Conservation (phyloP, 1,284 basidiomycete genomes). For the Tilletia horrida region DNA sequence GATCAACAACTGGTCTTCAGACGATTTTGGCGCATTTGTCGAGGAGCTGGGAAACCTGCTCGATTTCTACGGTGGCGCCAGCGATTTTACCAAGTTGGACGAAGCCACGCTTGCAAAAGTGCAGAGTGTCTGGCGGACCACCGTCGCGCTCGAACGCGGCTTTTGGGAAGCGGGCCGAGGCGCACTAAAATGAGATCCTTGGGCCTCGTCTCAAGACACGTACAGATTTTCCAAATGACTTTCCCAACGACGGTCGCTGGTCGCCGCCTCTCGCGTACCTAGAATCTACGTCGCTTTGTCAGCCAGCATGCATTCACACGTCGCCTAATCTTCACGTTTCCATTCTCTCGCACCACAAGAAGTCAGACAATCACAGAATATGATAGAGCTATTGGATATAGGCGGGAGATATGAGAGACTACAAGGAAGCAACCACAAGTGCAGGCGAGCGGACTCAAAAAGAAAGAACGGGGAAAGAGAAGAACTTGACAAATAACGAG, state of each 20-base stretch:
- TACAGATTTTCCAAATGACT: no score
- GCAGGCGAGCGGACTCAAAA: background rate
- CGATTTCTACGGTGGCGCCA: conserved; percentile 53
- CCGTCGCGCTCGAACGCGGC: conserved; percentile 16
- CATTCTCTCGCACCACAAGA: no score
- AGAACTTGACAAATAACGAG: background rate
- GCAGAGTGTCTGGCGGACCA: conserved; percentile 16
- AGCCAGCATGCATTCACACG: no score
- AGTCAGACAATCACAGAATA: no score
- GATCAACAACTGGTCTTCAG: conserved; percentile 64
- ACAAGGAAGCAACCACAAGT: background rate
- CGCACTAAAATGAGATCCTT: no score
- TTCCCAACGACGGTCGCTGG: no score
- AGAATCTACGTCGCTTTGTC: no score
- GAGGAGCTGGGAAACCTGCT: conserved; percentile 62
- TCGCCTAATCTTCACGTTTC: no score
- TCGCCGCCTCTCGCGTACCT: no score
- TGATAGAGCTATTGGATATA: no score
- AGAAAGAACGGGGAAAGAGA: background rate
- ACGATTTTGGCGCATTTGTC: conserved; percentile 66
- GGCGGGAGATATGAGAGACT: no score
- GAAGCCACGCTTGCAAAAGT: background rate
- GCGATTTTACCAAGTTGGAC: background rate
- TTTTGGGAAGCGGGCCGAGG: conserved; percentile 23
- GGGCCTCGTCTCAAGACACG: no score